Conservation (phyloP, 345 rosid species). For the Boechera retrofracta region DNA sequence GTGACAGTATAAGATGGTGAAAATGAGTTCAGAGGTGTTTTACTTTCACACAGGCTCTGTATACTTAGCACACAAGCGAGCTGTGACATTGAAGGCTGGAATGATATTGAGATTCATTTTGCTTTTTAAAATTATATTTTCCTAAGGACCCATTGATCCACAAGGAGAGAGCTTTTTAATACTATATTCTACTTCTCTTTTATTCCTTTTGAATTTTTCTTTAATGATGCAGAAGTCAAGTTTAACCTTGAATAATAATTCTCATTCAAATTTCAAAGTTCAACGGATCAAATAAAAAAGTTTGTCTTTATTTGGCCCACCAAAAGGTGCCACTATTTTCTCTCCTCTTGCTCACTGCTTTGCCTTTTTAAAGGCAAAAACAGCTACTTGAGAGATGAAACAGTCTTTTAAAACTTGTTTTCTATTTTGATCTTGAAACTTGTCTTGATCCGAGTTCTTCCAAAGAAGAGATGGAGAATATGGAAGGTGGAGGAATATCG, state of each 20-base stretch:
- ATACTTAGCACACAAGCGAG: background rate
- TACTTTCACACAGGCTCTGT: background rate
- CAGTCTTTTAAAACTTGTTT: conserved; percentile 34
- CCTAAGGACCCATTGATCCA: conserved; percentile 6
- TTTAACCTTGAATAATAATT: conserved; percentile 8
- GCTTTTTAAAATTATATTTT: background rate
- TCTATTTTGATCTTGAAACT: background rate
- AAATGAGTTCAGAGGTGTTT: background rate
- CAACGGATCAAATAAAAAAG: conserved; percentile 26
- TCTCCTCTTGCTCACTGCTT: conserved; percentile 21
- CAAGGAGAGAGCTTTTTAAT: background rate
- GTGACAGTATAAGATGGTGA: background rate
- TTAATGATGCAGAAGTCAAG: conserved; percentile 28
- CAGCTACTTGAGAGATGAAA: conserved; percentile 23
- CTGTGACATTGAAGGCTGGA: background rate
- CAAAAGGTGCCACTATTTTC: conserved; percentile 29
- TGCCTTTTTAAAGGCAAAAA: conserved; percentile 26
- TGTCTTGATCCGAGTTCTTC: conserved; percentile 24
- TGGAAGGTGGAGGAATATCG: conserved; percentile 50
- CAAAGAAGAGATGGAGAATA: conserved; percentile 47
- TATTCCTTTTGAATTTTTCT: background rate
- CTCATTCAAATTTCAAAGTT: conserved; percentile 46
- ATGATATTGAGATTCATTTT: background rate
- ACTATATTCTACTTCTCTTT: background rate
- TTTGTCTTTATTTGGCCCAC: conserved; percentile 36